Percentiles rank a stretch among this genome's conserved stretches.
These are phyloP conservation scores for Salix brachista DNA, from an alignment of 345 rosid genomes.

Conservation along the genomic window DNA sequence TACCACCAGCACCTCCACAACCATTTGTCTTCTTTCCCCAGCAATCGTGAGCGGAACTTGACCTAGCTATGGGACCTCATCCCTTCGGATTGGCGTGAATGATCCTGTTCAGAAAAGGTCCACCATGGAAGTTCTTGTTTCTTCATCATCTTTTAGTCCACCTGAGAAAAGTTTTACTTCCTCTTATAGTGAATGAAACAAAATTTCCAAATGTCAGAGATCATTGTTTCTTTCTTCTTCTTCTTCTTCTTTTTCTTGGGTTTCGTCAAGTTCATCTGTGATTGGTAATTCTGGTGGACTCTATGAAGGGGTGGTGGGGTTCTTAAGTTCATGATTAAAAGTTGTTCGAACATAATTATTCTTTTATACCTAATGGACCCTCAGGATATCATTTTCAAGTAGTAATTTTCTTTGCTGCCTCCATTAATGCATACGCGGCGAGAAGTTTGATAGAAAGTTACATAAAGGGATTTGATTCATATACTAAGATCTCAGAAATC, in stretches of 20 bases:
- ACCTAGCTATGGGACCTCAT: constrained; percentile 24
- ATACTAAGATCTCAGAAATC: too few relatives aligned
- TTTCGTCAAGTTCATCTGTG: background rate
- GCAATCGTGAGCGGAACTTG: constrained; percentile 29
- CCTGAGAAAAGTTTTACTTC: constrained; percentile 9
- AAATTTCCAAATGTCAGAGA: background rate
- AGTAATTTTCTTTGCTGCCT: constrained; percentile 5
- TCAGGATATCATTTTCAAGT: constrained; percentile 28
- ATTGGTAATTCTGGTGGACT: constrained; percentile 14
- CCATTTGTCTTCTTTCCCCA: constrained; percentile 47
- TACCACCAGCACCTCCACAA: constrained; percentile 65
- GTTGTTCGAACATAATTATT: constrained; percentile 24
- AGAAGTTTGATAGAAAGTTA: constrained; percentile 14
- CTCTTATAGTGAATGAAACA: constrained; percentile 1
- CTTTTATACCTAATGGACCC: constrained; percentile 38
- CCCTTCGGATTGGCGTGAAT: background rate
- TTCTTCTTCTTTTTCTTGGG: background rate
- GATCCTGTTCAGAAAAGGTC: constrained; percentile 18
- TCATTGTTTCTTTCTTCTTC: background rate
- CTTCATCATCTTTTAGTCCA: constrained; percentile 8
- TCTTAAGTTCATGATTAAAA: constrained; percentile 20
- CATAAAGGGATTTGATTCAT: background rate
- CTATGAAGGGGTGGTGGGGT: constrained; percentile 20
- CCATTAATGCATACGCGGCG: constrained; percentile 29
- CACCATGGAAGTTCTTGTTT: constrained; percentile 15